phyloP scores from a whole-genome alignment of 225 moss, liverwort and hornwort genomes.

The Polytrichum formosum region DNA sequence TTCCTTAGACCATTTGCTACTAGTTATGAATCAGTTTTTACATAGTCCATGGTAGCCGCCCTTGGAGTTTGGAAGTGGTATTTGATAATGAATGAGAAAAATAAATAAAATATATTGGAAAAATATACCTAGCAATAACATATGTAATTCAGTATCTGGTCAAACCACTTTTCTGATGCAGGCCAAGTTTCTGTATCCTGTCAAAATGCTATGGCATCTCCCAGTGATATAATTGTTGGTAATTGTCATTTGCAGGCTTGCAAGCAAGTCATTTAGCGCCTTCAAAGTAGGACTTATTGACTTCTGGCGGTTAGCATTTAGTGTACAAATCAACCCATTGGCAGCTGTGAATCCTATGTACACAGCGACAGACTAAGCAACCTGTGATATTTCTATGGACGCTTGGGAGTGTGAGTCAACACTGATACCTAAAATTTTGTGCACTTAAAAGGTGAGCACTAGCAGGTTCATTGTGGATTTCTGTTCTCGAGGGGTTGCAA shows the following conservation, averaged over 20 bases:
- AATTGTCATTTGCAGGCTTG: conserved; percentile 33
- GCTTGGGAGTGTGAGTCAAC: no score
- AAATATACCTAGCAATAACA: not conserved
- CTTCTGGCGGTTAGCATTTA: conserved; percentile 90
- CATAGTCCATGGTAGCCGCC: no score
- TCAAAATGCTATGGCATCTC: not conserved
- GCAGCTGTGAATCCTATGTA: conserved; percentile 65
- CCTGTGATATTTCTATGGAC: no score
- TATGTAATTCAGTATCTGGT: not conserved
- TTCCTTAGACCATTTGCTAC: not conserved
- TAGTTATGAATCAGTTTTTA: no score
- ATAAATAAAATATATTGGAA: no score
- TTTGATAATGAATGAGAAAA: no score
- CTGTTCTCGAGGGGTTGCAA: no score
- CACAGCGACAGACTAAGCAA: conserved; percentile 28
- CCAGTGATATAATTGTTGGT: not conserved
- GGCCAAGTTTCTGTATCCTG: not conserved
- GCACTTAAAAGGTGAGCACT: no score
- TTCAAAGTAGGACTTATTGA: conserved; percentile 55
- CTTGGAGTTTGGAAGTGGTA: no score
- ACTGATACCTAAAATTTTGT: no score
- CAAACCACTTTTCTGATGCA: not conserved
- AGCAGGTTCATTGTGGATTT: no score
- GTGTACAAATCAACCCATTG: conserved; percentile 95
- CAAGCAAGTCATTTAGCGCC: conserved; percentile 40